A percentile compares a stretch with the other conserved stretches of the same genome.
Evolutionary conservation across 768 basidiomycete genomes (phyloP).

Genomic region (Psilocybe tampanensis): DNA sequence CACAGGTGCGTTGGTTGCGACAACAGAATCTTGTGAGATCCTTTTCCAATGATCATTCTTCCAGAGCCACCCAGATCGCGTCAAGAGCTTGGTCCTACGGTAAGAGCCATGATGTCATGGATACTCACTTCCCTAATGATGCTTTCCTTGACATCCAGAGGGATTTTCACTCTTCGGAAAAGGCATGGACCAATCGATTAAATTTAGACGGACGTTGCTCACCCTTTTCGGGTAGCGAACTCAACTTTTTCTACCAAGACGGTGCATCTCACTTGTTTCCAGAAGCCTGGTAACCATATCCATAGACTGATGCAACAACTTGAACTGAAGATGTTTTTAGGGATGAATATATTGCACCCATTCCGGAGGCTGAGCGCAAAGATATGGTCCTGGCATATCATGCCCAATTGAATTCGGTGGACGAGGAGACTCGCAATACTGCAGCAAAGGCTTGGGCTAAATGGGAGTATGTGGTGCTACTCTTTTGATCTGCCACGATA

Average conservation of each 20-base stretch:
- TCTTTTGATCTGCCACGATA: neutral
- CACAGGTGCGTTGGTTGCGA: conserved; percentile 56
- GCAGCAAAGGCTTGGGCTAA: conserved; percentile 89
- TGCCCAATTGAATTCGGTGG: conserved; percentile 69
- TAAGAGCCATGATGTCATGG: conserved; percentile 26
- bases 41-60: neutral
- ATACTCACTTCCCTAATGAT: neutral
- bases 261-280: conserved; percentile 84
- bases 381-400: conserved; percentile 89
- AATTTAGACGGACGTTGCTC: neutral
- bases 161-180: conserved; percentile 86
- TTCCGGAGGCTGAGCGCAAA: conserved; percentile 77
- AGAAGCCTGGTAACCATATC: conserved; percentile 70
- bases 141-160: conserved; percentile 41
- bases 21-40: neutral
- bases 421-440: conserved; percentile 61
- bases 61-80: conserved; percentile 79
- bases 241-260: conserved; percentile 92
- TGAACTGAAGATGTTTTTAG: conserved; percentile 36
- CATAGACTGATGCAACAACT: neutral
- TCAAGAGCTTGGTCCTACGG: conserved; percentile 80
- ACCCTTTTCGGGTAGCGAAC: conserved; percentile 48
- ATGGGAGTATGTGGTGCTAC: conserved; percentile 74
- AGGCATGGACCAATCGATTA: conserved; percentile 36
- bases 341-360: conserved; percentile 81